Evolutionary conservation across 352 stramenopile genomes (phyloP).

Genomic region (Pythium rhizo-oryzae): DNA sequence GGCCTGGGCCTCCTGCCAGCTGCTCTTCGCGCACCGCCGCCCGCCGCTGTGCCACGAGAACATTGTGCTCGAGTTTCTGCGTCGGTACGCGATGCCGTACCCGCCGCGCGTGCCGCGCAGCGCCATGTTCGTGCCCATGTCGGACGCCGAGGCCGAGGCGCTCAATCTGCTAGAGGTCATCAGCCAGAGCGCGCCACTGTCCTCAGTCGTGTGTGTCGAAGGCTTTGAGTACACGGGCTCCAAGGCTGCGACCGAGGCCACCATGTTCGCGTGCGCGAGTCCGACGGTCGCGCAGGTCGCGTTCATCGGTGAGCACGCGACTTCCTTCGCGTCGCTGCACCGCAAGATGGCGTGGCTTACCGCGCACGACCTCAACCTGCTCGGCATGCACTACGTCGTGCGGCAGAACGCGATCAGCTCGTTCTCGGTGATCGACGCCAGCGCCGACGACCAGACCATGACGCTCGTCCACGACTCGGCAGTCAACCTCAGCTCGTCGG

Average conservation of each 20-base stretch:
- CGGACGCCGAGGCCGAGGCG: conserved; percentile 42
- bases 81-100: conserved; percentile 37
- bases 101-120: neutral
- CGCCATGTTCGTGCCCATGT: conserved; percentile 32
- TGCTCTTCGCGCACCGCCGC: conserved; percentile 48
- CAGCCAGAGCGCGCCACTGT: conserved; percentile 51
- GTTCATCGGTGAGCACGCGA: conserved; percentile 26
- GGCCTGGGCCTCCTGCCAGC: conserved; percentile 51
- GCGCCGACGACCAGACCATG: conserved; percentile 32
- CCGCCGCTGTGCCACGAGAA: conserved; percentile 53
- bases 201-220: conserved; percentile 48
- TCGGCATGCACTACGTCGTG: conserved; percentile 27
- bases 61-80: conserved; percentile 48
- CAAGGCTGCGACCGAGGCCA: conserved; percentile 36
- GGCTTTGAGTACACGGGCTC: conserved; percentile 39
- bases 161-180: conserved; percentile 56
- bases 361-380: conserved; percentile 23
- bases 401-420: conserved; percentile 28
- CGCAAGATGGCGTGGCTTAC: conserved; percentile 26
- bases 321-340: conserved; percentile 18
- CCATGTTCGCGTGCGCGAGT: conserved; percentile 34
- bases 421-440: conserved; percentile 35
- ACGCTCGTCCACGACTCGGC: conserved; percentile 38
- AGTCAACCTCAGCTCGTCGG: conserved; percentile 49
- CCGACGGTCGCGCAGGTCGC: conserved; percentile 12